Conservation (phyloP, 495 filamentous ascomycete genomes). For the Talaromyces wortmannii region DNA sequence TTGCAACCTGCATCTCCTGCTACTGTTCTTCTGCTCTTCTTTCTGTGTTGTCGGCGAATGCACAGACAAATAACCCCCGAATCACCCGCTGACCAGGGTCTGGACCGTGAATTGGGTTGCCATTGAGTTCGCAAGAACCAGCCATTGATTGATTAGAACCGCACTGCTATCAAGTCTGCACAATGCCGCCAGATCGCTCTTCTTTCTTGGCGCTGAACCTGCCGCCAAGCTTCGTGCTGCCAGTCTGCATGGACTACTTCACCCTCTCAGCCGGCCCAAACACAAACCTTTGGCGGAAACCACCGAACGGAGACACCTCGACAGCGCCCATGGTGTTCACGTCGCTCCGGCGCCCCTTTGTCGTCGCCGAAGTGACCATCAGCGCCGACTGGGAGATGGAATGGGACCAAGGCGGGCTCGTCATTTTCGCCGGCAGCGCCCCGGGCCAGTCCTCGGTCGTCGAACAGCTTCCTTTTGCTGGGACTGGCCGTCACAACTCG, state of each 20-base stretch:
- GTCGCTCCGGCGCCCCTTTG: constrained; percentile 43
- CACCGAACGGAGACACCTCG: constrained; percentile 46
- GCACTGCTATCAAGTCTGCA: constrained; percentile 5
- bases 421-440: constrained; percentile 68
- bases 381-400: constrained; percentile 53
- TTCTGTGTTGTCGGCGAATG: too few species aligned
- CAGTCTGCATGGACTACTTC: constrained; percentile 52
- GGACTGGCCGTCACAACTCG: background rate
- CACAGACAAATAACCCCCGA: too few species aligned
- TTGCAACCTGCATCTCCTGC: too few species aligned
- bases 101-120: too few species aligned
- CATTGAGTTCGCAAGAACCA: too few species aligned
- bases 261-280: constrained; percentile 48
- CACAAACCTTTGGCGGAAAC: constrained; percentile 48
- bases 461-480: constrained; percentile 7
- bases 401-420: constrained; percentile 65
- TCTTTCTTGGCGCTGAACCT: constrained; percentile 48
- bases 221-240: constrained; percentile 35
- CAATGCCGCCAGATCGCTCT: constrained; percentile 43
- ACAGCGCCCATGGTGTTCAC: constrained; percentile 54
- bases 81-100: too few species aligned
- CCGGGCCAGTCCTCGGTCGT: constrained; percentile 42
- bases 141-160: too few species aligned
- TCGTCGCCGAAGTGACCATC: constrained; percentile 53
- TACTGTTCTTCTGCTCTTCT: too few species aligned